phyloP scores from a whole-genome alignment of 192 early-diverging fungal genomes.

The Diversispora eburnea region DNA sequence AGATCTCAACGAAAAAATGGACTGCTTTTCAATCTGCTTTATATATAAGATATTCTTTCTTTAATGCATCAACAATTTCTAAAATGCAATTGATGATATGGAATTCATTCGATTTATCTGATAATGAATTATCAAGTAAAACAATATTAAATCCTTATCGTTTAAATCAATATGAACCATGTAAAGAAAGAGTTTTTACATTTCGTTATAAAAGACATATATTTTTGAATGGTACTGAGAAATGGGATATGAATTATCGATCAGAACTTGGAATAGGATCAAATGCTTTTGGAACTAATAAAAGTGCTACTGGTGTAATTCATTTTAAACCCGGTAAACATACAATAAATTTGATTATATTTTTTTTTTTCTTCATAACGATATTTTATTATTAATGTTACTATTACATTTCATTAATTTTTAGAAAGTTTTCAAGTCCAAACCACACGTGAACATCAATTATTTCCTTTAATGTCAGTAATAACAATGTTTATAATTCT shows the following conservation, averaged over 20 bases:
- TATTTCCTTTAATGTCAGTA: background rate
- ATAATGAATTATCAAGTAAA: background rate
- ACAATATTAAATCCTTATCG: conserved; percentile 22
- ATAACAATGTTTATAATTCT: conserved; percentile 20
- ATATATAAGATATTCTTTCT: conserved; percentile 14
- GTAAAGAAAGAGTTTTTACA: conserved; percentile 4
- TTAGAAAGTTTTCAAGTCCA: conserved; percentile 5
- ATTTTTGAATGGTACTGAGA: conserved; percentile 3
- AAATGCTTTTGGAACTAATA: conserved; percentile 15
- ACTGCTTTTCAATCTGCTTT: conserved; percentile 18
- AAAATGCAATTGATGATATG: conserved; percentile 26
- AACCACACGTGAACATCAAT: conserved; percentile 6
- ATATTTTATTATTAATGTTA: background rate
- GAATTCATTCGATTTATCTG: conserved; percentile 20
- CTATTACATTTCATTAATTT: background rate
- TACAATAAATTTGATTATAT: background rate
- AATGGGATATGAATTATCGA: conserved; percentile 18
- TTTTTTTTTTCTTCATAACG: background rate
- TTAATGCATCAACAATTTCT: conserved; percentile 11
- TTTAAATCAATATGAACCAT: background rate
- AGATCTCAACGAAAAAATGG: conserved; percentile 9
- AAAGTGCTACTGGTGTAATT: conserved; percentile 5
- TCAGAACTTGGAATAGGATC: conserved; percentile 10
- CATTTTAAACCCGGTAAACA: conserved; percentile 21
- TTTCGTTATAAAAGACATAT: conserved; percentile 14